These are phyloP conservation scores for Talaromyces sp. DNA, from an alignment of 2,329 filamentous ascomycete genomes.

Conservation along the genomic window DNA sequence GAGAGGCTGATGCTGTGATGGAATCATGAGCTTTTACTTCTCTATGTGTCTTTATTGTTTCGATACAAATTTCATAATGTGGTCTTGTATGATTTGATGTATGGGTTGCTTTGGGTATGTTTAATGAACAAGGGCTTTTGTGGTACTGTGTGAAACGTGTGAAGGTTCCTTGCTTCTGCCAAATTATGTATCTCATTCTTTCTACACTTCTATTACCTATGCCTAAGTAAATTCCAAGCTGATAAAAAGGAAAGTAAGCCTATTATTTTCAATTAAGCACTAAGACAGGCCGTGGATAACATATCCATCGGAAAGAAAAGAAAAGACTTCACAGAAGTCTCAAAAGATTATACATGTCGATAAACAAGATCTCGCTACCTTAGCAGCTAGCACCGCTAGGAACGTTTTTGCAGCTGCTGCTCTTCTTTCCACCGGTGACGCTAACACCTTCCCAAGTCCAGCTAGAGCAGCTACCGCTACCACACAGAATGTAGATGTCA, in stretches of 20 bases:
- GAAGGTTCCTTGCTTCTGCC: too few relatives aligned
- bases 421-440: slow-evolving; percentile 52
- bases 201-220: too few relatives aligned
- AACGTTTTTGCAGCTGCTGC: slow-evolving; percentile 40
- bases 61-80: neutral
- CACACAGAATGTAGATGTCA: slow-evolving; percentile 50
- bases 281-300: neutral
- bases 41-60: neutral
- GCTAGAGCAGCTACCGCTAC: slow-evolving; percentile 48
- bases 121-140: neutral
- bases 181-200: too few relatives aligned
- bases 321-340: neutral
- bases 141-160: too few relatives aligned
- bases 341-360: neutral
- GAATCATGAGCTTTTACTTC: neutral
- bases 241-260: neutral
- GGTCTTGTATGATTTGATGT: neutral
- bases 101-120: neutral
- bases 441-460: slow-evolving; percentile 53
- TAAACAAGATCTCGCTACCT: neutral
- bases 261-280: neutral
- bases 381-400: slow-evolving; percentile 34
- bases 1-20: neutral
- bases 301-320: neutral
- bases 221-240: too few relatives aligned